Evolutionary conservation across 768 basidiomycete species (phyloP).

Genomic region (Suillus ampliporus): DNA sequence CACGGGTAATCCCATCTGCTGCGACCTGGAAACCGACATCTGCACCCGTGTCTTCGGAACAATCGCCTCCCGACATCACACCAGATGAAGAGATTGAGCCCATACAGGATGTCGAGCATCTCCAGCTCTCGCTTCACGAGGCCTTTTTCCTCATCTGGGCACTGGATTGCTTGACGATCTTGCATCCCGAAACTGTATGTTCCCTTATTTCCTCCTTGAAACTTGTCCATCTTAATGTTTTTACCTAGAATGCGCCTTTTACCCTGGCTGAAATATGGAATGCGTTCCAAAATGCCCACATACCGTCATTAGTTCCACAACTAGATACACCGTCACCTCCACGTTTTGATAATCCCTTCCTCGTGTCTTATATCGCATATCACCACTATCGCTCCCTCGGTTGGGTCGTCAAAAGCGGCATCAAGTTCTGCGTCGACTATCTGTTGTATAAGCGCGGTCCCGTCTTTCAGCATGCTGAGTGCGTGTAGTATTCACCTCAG

Average conservation of each 20-base stretch:
- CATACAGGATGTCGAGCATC: constrained; percentile 81
- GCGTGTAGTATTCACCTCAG: constrained; percentile 34
- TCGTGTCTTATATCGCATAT: constrained; percentile 88
- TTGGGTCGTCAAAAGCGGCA: constrained; percentile 94
- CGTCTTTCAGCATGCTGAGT: constrained; percentile 97
- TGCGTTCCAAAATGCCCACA: constrained; percentile 62
- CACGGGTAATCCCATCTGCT: constrained; percentile 68
- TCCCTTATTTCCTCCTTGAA: constrained; percentile 15
- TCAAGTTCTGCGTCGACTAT: constrained; percentile 98
- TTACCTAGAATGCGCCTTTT: constrained; percentile 56
- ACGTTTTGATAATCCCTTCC: constrained; percentile 89
- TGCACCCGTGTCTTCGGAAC: constrained; percentile 24
- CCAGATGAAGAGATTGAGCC: constrained; percentile 53
- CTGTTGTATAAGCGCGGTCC: constrained; percentile 94
- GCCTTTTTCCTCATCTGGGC: constrained; percentile 89
- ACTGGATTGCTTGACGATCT: constrained; percentile 78
- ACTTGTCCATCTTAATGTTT: constrained; percentile 5
- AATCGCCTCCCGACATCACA: constrained; percentile 34
- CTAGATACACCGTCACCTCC: constrained; percentile 32
- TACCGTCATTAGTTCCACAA: constrained; percentile 44
- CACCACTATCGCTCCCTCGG: constrained; percentile 96
- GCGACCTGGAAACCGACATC: constrained; percentile 75
- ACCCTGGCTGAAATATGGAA: constrained; percentile 64
- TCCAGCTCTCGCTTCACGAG: constrained; percentile 88
- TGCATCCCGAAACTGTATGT: constrained; percentile 69